These are phyloP conservation scores for Moricandia moricandioides DNA, from an alignment of 345 rosid genomes.

Conservation along the genomic window DNA sequence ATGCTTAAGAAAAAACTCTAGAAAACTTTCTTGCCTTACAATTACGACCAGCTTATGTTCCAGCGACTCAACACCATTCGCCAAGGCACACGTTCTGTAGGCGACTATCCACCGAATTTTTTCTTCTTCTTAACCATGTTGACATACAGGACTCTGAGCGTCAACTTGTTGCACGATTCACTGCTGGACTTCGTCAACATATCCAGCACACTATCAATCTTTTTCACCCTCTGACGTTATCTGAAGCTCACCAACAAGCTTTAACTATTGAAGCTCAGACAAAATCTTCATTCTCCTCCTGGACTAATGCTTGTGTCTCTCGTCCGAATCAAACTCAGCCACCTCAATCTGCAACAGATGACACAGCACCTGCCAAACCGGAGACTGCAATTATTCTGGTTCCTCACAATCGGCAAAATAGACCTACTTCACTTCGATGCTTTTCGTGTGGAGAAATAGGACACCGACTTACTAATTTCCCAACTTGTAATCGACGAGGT, in stretches of 20 bases:
- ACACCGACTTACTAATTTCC: background rate
- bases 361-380: background rate
- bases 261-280: no score
- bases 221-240: background rate
- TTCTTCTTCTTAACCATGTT: background rate
- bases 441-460: background rate
- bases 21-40: no score
- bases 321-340: background rate
- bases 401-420: background rate
- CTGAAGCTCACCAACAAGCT: background rate
- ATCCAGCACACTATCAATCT: background rate
- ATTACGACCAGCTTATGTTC: background rate
- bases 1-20: no score
- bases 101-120: background rate
- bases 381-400: background rate
- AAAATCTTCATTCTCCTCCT: background rate
- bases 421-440: background rate
- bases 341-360: background rate
- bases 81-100: background rate
- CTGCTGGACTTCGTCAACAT: background rate
- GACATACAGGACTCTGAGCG: background rate
- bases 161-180: background rate
- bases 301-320: background rate
- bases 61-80: background rate
- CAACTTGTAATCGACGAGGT: background rate